Evolutionary conservation across 306 rosid genomes (phyloP), one percentile per base, ranked within the genome.

Genomic region (Myrica gale): DNA sequence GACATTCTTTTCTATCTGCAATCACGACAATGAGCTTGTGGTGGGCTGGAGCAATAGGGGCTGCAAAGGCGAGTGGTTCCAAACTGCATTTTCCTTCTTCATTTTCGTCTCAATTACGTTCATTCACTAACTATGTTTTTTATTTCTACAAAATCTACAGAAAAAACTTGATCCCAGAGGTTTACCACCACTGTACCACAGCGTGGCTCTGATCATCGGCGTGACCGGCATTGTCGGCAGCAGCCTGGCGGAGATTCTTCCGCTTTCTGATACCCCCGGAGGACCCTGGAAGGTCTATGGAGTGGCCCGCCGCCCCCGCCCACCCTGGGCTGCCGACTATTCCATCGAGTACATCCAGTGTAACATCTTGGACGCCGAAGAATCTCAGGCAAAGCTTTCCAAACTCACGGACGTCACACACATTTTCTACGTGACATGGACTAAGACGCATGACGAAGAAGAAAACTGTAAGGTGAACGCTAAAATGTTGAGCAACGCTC

Each of bases 281-380:
- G 93, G 92, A 0, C 90, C 89, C 39, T 91, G 97, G 97, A 89
- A 91, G 44, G 92, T 91, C 74, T 91, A 91, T 71, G 93, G 97
- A 50, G 90, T 91, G 1, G 94, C 92, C 1, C 91, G 95, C 17
- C 85, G 95, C 1, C 89, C 95, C 16, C 85, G 91, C 0, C 95
- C 97, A 0, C 9, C 39, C 42, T 91, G 97, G 95, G 86, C 85
- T 78, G 85, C 78, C 69, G 91, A 89, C 10, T 87, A 86, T 74
- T 88, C 88, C 1, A 44, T 89, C 61, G 88, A 91, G 51, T 89
- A 89, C 62, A 78, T 89, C 77, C 95, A 86, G 80, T 91, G 95
- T 80, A 95, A 91, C 48, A 7, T 91, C 87, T 80, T 89, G 76
- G 88, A 89, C 43, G 69, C 85, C 13, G 39, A 76, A 41, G 91